Percentiles rank a stretch among this genome's conserved stretches.
These are phyloP conservation scores for Geum urbanum DNA, from an alignment of 306 rosid species.

Conservation along the genomic window DNA sequence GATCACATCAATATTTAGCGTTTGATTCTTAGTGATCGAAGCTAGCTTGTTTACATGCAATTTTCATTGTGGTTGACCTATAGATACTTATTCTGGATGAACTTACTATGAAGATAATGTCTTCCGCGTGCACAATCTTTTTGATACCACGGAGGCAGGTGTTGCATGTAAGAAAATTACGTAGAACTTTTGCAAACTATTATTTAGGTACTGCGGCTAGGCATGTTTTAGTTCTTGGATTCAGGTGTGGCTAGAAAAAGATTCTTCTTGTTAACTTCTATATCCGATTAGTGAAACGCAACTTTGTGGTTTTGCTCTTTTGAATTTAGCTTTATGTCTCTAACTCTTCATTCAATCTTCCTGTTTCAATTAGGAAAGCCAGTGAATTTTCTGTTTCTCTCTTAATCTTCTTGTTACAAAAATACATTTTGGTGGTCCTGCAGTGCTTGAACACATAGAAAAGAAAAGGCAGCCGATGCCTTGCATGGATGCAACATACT, in stretches of 20 bases:
- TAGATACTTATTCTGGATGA: constrained; percentile 96
- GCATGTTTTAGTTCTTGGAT: background rate
- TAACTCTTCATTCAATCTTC: too few species aligned
- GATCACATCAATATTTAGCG: too few species aligned
- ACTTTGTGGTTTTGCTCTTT: background rate
- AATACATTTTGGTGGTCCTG: constrained; percentile 17
- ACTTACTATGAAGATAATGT: constrained; percentile 87
- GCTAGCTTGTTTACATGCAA: background rate
- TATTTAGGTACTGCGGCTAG: background rate
- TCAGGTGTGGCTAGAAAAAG: too few species aligned
- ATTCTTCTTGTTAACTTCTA: too few species aligned
- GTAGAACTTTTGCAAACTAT: too few species aligned
- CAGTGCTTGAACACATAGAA: constrained; percentile 89
- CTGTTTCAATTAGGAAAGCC: too few species aligned
- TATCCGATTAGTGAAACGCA: too few species aligned
- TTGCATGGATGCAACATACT: constrained; percentile 89
- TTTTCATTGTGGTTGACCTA: constrained; percentile 20
- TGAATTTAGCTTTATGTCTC: background rate
- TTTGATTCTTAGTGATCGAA: too few species aligned
- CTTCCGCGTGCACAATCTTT: constrained; percentile 86
- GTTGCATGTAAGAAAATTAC: constrained; percentile 74
- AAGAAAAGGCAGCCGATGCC: constrained; percentile 91
- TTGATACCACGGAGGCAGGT: constrained; percentile 84
- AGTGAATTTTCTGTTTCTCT: too few species aligned
- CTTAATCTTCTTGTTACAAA: too few species aligned